Conservation (phyloP, 306 rosid species). For the Malus sieversii region DNA sequence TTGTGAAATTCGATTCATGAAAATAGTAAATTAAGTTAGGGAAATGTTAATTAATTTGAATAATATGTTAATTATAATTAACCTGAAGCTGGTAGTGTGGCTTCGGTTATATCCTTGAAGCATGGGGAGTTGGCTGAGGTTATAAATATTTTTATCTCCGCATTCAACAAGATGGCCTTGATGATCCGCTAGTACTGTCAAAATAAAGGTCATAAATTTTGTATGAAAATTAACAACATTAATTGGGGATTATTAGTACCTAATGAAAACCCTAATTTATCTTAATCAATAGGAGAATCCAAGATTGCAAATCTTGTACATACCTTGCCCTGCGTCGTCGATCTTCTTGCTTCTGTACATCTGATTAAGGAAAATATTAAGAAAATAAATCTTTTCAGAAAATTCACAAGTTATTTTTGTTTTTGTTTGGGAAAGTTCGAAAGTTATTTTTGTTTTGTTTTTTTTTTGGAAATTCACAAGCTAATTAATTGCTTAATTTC, state of each 20-base stretch:
- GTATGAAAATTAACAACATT: not conserved
- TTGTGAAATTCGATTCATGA: not conserved
- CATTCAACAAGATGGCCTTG: conserved; percentile 54
- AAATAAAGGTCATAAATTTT: not conserved
- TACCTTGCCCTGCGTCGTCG: conserved; percentile 69
- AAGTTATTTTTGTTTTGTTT: too few species aligned
- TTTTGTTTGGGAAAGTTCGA: not conserved
- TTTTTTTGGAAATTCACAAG: not conserved
- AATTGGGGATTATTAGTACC: not conserved
- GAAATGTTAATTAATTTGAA: not conserved
- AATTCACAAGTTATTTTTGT: not conserved
- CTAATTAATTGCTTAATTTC: not conserved
- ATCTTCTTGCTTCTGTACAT: conserved; percentile 89
- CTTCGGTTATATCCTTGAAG: conserved; percentile 62
- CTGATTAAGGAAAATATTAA: conserved; percentile 21
- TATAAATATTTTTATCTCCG: conserved; percentile 70
- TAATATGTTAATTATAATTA: not conserved
- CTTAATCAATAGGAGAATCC: not conserved
- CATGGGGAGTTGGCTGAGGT: conserved; percentile 80
- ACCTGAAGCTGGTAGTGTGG: conserved; percentile 46
- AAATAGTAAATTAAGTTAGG: not conserved
- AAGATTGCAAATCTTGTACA: not conserved
- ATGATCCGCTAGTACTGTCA: conserved; percentile 46
- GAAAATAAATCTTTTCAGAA: not conserved
- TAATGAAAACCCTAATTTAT: conserved; percentile 17